Base-by-base conservation (phyloP, 2,329 filamentous ascomycete species). In the Colletotrichum sp. region DNA sequence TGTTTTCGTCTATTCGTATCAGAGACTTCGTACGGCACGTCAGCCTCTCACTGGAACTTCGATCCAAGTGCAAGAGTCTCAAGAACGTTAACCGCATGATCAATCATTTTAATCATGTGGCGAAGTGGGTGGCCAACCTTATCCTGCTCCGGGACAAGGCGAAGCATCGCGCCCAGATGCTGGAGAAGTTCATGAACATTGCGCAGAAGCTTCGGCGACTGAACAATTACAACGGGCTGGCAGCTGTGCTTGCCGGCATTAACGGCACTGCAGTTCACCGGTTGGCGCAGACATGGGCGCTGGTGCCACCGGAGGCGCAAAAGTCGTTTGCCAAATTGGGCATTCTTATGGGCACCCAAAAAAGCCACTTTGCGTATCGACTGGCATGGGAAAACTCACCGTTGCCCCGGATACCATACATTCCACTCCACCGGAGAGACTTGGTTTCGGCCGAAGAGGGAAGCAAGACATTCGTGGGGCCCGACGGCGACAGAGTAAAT, bases 171-270 rank as follows among this genome's bases (percentile, higher is more conserved):
- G 96, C 96, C 4, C 91, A 94, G 78, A 96, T 97, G 86, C 87
- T 99, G 71, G 96, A 98, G 83, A 98, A 98, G 83, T 98, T 98
- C 83, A 99, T 99, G 95, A 92, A 91, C 68, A 93, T 99, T 80
- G 96, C 96, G 44, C 82, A 93, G 81, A 96, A 96, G 86, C 88
- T 99, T 66, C 94, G 97, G 52, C 93, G 96, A 82, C 87, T 98
- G 77, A 98, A 99, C 87, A 99, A 99, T 84, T 99, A 99, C 88
- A 99, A 99, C 83, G 95, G 96, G 0, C 89, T 99, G 2, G 96
- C 96, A n/a, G 96, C 97, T 9, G 92, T 99, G 44, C 91, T 99
- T 74, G 96, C 97, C 8, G 97, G 96, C 11, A 94, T 99, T 81
- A 98, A 98, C 82, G 94, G 95, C 75, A 95, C 95, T 3, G 93